phyloP scores from a whole-genome alignment of 495 filamentous ascomycete genomes.

The Penicillium bialowiezense region DNA sequence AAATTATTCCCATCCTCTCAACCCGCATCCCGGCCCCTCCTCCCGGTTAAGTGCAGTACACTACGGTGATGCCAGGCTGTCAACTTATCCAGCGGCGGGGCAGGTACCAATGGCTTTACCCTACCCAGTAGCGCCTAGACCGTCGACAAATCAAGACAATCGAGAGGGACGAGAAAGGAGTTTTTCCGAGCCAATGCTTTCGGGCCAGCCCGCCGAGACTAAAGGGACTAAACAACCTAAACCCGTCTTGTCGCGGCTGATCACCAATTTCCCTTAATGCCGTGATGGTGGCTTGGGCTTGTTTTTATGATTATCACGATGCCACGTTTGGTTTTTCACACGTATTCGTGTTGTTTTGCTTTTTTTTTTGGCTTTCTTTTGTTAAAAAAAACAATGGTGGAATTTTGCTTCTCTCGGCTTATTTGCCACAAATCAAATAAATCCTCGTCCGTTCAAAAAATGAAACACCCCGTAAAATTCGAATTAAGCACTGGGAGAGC shows the following conservation, averaged over 20 bases:
- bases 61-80: constrained; percentile 18
- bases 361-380: background rate
- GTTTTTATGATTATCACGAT: constrained; percentile 12
- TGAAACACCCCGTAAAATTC: too few relatives aligned
- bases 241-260: constrained; percentile 37
- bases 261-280: constrained; percentile 36
- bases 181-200: constrained; percentile 21
- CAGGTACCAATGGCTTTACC: constrained; percentile 5
- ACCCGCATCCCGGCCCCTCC: constrained; percentile 8
- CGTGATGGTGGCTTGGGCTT: constrained; percentile 5
- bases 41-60: constrained; percentile 25
- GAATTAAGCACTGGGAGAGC: too few relatives aligned
- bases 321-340: background rate
- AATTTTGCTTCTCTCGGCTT: too few relatives aligned
- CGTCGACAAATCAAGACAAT: background rate
- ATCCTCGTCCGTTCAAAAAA: too few relatives aligned
- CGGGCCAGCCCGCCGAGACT: constrained; percentile 5
- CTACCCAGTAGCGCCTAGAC: background rate
- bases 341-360: background rate
- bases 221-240: constrained; percentile 30
- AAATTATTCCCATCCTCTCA: background rate
- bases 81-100: constrained; percentile 17
- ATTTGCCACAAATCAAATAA: too few relatives aligned
- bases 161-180: constrained; percentile 18
- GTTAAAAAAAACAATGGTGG: too few relatives aligned